Conservation (phyloP, 306 rosid genomes). For the Pterocarpus macrocarpus region DNA sequence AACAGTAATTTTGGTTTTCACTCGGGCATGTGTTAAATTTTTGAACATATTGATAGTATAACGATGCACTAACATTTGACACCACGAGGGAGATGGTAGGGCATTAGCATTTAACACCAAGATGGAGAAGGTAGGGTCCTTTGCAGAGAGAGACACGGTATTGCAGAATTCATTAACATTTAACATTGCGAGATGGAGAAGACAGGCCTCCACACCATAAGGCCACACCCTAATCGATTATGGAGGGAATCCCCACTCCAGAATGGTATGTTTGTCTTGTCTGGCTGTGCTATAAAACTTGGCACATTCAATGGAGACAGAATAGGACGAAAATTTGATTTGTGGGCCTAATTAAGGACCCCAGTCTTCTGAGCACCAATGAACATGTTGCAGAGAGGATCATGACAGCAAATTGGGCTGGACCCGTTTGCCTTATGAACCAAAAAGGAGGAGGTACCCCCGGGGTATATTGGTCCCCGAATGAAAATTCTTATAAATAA, state of each 20-base stretch:
- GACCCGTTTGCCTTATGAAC: conserved; percentile 7
- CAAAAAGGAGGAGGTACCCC: neutral
- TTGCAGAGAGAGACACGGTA: neutral
- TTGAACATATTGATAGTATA: neutral
- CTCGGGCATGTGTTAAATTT: neutral
- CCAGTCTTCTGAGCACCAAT: conserved; percentile 27
- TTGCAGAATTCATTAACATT: conserved; percentile 23
- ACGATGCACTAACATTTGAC: neutral
- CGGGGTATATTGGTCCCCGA: conserved; percentile 14
- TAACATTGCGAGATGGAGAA: conserved; percentile 7
- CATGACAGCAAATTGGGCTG: conserved; percentile 27
- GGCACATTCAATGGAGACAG: conserved; percentile 48
- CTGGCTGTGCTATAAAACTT: conserved; percentile 41
- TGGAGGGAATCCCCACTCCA: conserved; percentile 42
- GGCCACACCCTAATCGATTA: conserved; percentile 2
- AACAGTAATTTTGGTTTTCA: conserved; percentile 5
- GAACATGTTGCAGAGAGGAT: neutral
- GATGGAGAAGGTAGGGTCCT: conserved; percentile 39
- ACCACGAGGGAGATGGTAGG: neutral
- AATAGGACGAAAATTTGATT: conserved; percentile 45
- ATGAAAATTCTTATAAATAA: neutral
- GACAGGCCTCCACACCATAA: conserved; percentile 7
- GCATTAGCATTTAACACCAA: conserved; percentile 32
- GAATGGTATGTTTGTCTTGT: conserved; percentile 71
- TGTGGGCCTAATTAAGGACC: neutral